Evolutionary conservation across 1,139 yeast genomes (phyloP), one percentile per base, ranked within the genome.

Genomic region (Hyphopichia burtonii): DNA sequence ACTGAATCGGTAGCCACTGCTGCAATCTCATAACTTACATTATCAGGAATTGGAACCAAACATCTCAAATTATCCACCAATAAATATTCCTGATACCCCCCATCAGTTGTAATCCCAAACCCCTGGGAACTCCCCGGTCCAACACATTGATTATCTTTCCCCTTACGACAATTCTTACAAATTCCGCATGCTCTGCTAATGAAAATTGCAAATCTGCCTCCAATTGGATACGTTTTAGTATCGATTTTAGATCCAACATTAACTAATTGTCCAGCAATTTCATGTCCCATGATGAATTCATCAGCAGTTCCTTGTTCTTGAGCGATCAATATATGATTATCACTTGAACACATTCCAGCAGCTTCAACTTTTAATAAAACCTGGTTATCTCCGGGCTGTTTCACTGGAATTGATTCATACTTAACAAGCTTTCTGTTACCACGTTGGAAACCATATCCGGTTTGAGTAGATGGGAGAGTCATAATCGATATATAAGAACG

Each of bases 281-380:
- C 83, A 55, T 78, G 83, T 19, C 84, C 84, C 74, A 78, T 71
- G 18, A 76, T 67, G 50, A 71, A 75, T 37, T 61, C 59, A 16
- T 58, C 50, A 41, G 68, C 56, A 34, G 49, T 38, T 28, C 39
- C 36, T n/a, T 42, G 28, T 25, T 56, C 55, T 41, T 59, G 49
- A 11, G 68, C 71, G 25, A 58, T 52, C 22, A 76, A 55, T 18
- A 75, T 60, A 50, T 76, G 80, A 17, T 75, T 63, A 51, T 78
- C 83, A 43, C 79, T 71, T 50, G 66, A 69, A 54, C 82, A 78
- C 45, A 78, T 61, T 2, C 83, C 82, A 1, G 78, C 78, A 0
- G 78, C 81, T 45, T 74, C 75, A 27, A 78, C 59, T 52, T 76
- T 73, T 37, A 78, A 55, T 16, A 78, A 59, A 1, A 76, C 64